These are phyloP conservation scores for Globisporangium splendens DNA, from an alignment of 352 stramenopile species.

Conservation along the genomic window DNA sequence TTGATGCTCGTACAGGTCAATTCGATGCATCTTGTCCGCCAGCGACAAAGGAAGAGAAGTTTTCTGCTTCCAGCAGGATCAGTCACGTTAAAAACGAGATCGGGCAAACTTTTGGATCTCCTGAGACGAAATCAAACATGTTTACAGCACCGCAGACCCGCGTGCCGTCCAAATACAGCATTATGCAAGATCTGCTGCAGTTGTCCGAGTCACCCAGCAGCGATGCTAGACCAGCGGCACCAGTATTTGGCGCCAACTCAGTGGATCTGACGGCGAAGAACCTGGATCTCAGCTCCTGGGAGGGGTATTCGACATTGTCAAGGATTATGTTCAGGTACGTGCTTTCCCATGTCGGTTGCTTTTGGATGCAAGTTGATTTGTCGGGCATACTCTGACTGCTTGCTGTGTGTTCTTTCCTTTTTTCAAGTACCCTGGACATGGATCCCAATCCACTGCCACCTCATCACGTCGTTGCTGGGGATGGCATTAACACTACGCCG, in stretches of 20 bases:
- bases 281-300: constrained; percentile 52
- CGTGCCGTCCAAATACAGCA: constrained; percentile 15
- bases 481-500: not conserved
- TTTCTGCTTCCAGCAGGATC: not conserved
- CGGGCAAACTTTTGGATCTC: constrained; percentile 13
- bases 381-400: too few relatives aligned
- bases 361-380: not conserved
- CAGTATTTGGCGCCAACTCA: constrained; percentile 16
- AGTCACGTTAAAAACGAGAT: not conserved
- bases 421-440: constrained; percentile 26
- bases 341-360: not conserved
- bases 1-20: constrained; percentile 2
- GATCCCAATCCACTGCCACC: constrained; percentile 3
- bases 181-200: constrained; percentile 22
- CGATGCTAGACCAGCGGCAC: constrained; percentile 8
- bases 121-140: constrained; percentile 7
- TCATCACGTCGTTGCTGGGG: not conserved
- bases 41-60: not conserved
- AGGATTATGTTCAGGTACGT: constrained; percentile 70
- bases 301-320: constrained; percentile 71
- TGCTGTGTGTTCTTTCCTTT: not conserved
- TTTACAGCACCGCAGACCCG: constrained; percentile 15
- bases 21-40: constrained; percentile 7
- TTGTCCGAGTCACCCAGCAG: constrained; percentile 8
- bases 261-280: constrained; percentile 35